phyloP scores from a whole-genome alignment of 1,284 basidiomycete genomes.

The Puccinia coronata region DNA sequence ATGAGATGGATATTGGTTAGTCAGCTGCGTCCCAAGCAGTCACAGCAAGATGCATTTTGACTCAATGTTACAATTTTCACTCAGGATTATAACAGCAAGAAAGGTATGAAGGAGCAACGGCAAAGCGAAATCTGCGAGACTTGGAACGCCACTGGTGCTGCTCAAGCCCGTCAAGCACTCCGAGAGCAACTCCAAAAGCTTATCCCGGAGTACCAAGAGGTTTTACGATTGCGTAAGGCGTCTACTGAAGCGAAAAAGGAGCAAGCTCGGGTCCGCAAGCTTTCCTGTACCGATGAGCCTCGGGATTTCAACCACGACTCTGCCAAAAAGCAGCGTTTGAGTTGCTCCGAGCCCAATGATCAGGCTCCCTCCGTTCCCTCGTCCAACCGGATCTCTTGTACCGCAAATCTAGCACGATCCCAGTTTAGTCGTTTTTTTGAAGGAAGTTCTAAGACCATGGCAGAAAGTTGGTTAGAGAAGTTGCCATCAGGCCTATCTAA shows the following conservation, averaged over 20 bases:
- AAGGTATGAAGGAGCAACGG: slow-evolving; percentile 12
- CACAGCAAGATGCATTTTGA: neutral
- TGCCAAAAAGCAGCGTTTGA: slow-evolving; percentile 6
- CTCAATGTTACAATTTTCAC: neutral
- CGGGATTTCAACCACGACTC: neutral
- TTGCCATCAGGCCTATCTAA: neutral
- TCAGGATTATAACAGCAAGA: slow-evolving; percentile 16
- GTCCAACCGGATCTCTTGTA: neutral
- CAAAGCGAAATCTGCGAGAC: slow-evolving; percentile 4
- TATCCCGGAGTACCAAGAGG: slow-evolving; percentile 15
- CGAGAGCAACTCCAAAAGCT: neutral
- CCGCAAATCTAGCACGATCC: neutral
- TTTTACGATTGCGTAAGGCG: neutral
- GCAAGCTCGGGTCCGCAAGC: slow-evolving; percentile 20
- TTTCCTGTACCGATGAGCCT: slow-evolving; percentile 19
- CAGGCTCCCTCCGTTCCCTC: neutral
- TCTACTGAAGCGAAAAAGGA: slow-evolving; percentile 15
- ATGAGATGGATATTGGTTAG: slow-evolving; percentile 38
- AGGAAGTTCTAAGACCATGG: neutral
- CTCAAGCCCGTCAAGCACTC: slow-evolving; percentile 23
- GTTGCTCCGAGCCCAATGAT: neutral
- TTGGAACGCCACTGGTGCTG: slow-evolving; percentile 26
- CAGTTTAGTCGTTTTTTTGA: neutral
- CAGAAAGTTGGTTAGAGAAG: slow-evolving; percentile 24
- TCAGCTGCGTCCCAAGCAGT: neutral